Conservation (phyloP, 1,139 yeast genomes). For the Suhomyces atakaporum region DNA sequence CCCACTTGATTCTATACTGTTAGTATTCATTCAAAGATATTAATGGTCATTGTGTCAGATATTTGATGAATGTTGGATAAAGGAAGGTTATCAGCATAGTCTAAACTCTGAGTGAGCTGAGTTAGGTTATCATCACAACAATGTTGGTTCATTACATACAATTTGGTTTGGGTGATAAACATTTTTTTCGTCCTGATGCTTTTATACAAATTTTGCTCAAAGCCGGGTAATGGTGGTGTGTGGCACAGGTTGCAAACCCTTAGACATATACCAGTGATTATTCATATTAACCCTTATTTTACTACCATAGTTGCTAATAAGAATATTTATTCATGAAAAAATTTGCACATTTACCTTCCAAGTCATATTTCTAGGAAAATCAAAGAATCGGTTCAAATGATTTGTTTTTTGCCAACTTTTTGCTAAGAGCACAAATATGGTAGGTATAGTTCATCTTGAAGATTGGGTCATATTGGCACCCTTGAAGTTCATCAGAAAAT, state of each 20-base stretch:
- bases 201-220: constrained; percentile 6
- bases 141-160: constrained; percentile 17
- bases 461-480: too few species aligned
- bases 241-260: neutral
- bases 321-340: too few species aligned
- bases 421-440: too few species aligned
- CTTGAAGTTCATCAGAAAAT: too few species aligned
- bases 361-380: too few species aligned
- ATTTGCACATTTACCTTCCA: too few species aligned
- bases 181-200: neutral
- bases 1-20: constrained; percentile 7
- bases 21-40: constrained; percentile 6
- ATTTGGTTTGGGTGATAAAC: constrained; percentile 2
- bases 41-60: constrained; percentile 20
- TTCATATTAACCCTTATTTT: too few species aligned
- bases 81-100: constrained; percentile 48
- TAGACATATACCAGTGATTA: too few species aligned
- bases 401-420: too few species aligned
- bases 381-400: too few species aligned
- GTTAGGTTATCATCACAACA: constrained; percentile 52
- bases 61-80: constrained; percentile 51
- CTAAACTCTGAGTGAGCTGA: constrained; percentile 57
- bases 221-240: constrained; percentile 14
- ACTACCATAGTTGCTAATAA: too few species aligned
- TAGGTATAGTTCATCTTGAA: too few species aligned